A percentile compares a stretch with the other conserved stretches of the same genome.
These are phyloP conservation scores for Berkeleyomyces rouxiae DNA, from an alignment of 2,329 filamentous ascomycete genomes.

Conservation along the genomic window DNA sequence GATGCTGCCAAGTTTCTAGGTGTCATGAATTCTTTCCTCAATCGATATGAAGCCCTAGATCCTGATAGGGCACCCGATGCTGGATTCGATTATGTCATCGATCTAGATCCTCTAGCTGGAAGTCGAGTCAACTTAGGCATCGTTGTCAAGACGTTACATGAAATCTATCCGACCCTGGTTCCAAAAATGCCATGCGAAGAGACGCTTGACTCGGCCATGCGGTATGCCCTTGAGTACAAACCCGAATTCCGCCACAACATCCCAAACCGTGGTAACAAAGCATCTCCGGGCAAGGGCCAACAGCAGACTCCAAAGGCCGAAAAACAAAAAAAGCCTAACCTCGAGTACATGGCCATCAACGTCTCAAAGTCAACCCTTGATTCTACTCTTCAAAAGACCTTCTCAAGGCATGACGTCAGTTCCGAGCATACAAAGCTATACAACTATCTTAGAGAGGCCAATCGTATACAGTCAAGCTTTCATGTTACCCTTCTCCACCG, in stretches of 20 bases:
- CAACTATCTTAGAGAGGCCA: conserved; percentile 52
- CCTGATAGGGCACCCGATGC: conserved; percentile 53
- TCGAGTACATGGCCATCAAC: conserved; percentile 42
- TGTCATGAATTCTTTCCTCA: conserved; percentile 91
- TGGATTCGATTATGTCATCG: conserved; percentile 68
- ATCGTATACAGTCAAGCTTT: conserved; percentile 69
- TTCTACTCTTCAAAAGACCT: conserved; percentile 50
- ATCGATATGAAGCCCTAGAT: conserved; percentile 67
- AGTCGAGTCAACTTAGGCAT: conserved; percentile 77
- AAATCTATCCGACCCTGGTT: conserved; percentile 63
- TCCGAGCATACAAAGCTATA: conserved; percentile 38
- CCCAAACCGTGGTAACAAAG: conserved; percentile 34
- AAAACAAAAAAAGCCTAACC: conserved; percentile 26
- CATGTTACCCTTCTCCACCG: conserved; percentile 91
- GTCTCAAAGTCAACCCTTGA: conserved; percentile 28
- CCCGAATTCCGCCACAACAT: conserved; percentile 64
- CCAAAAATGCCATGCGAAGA: conserved; percentile 51
- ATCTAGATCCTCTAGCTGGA: conserved; percentile 60
- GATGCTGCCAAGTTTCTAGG: conserved; percentile 56
- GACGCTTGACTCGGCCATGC: conserved; percentile 66
- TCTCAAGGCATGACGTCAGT: conserved; percentile 36
- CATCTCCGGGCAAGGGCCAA: conserved; percentile 18
- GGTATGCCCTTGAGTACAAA: conserved; percentile 56
- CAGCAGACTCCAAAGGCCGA: conserved; percentile 18
- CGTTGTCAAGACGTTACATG: conserved; percentile 53